Base-by-base conservation (phyloP, 805 yeast species). In the Debaryomyces castellii region DNA sequence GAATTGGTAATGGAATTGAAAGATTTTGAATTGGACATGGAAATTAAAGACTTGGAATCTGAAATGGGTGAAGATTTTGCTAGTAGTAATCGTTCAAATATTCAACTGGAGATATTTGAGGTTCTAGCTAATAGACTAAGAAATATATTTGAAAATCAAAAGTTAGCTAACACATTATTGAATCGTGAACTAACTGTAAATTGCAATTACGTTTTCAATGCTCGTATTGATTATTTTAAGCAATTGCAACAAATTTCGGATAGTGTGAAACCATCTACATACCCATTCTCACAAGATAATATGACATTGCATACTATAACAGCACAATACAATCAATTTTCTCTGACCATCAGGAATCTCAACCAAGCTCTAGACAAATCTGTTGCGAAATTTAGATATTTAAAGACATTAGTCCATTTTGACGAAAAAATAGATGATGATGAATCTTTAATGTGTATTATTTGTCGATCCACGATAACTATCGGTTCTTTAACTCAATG, bases 161-260 rank as follows among this genome's bases (percentile, higher is more conserved):
- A 73, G 47, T 64, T 70, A 24, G 63, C 75, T 16, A 53, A 73
- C 25, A 59, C 59, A 0, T 55, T 62, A 9, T 52, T 80, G 36
- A 75, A 74, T 24, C 73, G 75, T 33, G 85, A 78, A 48, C 55
- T 77, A 11, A 71, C 78, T 34, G 75, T 77, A 17, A 68, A 71
- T 36, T 68, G 83, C 49, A 81, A 89, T 51, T 76, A 77, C 25
- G 76, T 87, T 0, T 92, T 83, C 66, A 94, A 92, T 63, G 69
- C 83, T n/a, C 81, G 92, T 43, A 77, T 92, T 32, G 86, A 78
- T 36, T 94, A 91, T 62, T 94, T 84, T 67, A 82, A 83, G 54
- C 91, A 89, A 49, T 74, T 94, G 24, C 99, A 94, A 63, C 84
- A 76, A 43, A 76, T 91, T 20, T 89, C 97, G 0, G 98, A 94